Percentiles rank a stretch among this genome's conserved stretches.
phyloP scores from a whole-genome alignment of 176 grass and related monocot genomes.

The Juncus effusus region DNA sequence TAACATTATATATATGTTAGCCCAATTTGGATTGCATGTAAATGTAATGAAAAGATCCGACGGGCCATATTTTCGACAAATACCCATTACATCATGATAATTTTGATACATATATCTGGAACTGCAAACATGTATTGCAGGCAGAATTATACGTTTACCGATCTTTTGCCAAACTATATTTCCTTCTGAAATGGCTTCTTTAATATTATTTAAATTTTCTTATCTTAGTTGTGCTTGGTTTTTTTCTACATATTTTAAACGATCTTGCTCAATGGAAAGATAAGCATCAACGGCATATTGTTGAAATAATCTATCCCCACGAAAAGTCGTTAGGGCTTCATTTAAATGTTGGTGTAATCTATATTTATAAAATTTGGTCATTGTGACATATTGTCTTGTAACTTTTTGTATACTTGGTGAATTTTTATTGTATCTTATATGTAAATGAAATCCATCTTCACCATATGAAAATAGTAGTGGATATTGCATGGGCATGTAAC shows the following conservation, averaged over 20 bases:
- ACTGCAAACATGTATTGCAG: slow-evolving; percentile 16
- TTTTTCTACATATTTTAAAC: slow-evolving; percentile 6
- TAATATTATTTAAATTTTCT: slow-evolving; percentile 18
- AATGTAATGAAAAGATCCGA: slow-evolving; percentile 28
- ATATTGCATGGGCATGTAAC: too few relatives aligned
- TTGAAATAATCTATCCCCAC: neutral
- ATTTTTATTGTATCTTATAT: neutral
- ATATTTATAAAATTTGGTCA: too few relatives aligned
- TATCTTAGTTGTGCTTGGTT: slow-evolving; percentile 25
- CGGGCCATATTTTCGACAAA: slow-evolving; percentile 1
- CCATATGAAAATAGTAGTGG: slow-evolving; percentile 24
- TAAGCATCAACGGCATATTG: slow-evolving; percentile 10
- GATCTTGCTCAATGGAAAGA: too few relatives aligned
- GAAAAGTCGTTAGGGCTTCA: neutral
- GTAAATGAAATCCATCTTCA: slow-evolving; percentile 42
- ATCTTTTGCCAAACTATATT: slow-evolving; percentile 12
- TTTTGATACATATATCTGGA: slow-evolving; percentile 31
- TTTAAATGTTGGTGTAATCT: neutral
- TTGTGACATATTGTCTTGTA: slow-evolving; percentile 4
- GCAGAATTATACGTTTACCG: slow-evolving; percentile 22
- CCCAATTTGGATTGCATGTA: slow-evolving; percentile 35
- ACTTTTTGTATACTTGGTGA: neutral
- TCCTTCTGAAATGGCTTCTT: slow-evolving; percentile 19
- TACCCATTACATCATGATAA: slow-evolving; percentile 36
- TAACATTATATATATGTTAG: slow-evolving; percentile 18